A percentile compares a stretch with the other conserved stretches of the same genome.
phyloP scores from a whole-genome alignment of 73 alveolate species.

The Loxodes magnus region DNA sequence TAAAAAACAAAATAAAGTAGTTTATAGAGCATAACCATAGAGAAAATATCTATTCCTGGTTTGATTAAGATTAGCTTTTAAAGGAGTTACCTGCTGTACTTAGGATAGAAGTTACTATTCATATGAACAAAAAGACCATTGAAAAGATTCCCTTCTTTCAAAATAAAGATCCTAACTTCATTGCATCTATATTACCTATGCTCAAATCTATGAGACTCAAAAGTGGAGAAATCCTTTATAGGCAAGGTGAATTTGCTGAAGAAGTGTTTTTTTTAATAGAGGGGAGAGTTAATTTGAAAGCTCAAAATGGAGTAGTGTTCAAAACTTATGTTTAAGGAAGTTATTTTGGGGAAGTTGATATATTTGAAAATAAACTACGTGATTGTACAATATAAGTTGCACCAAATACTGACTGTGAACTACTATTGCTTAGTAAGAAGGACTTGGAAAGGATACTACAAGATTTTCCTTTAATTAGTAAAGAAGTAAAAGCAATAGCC shows the following conservation, averaged over 20 bases:
- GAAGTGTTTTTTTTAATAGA: conserved; percentile 37
- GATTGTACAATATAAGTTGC: conserved; percentile 14
- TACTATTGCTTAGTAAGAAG: conserved; percentile 12
- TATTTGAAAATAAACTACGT: conserved; percentile 17
- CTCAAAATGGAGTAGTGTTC: conserved; percentile 33
- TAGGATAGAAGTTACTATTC: conserved; percentile 25
- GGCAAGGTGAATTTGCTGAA: conserved; percentile 35
- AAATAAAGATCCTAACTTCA: conserved; percentile 36
- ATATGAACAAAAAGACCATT: conserved; percentile 29
- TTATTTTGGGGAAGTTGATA: conserved; percentile 40
- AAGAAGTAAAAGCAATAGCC: conserved; percentile 17
- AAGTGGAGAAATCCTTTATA: conserved; percentile 30
- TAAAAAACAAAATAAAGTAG: conserved; percentile 25
- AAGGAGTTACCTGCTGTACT: conserved; percentile 38
- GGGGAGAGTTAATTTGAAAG: conserved; percentile 43
- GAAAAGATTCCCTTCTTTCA: conserved; percentile 26
- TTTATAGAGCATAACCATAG: conserved; percentile 25
- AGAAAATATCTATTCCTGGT: conserved; percentile 26
- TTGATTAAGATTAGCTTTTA: conserved; percentile 29
- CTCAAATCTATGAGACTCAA: conserved; percentile 4
- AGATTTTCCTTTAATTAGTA: conserved; percentile 24
- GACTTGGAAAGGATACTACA: conserved; percentile 15
- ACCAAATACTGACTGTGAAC: not conserved
- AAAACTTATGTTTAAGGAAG: conserved; percentile 26
- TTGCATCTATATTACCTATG: conserved; percentile 28